Evolutionary conservation across 345 rosid genomes (phyloP), one percentile per base, ranked within the genome.

Genomic region (Cardamine resedifolia): DNA sequence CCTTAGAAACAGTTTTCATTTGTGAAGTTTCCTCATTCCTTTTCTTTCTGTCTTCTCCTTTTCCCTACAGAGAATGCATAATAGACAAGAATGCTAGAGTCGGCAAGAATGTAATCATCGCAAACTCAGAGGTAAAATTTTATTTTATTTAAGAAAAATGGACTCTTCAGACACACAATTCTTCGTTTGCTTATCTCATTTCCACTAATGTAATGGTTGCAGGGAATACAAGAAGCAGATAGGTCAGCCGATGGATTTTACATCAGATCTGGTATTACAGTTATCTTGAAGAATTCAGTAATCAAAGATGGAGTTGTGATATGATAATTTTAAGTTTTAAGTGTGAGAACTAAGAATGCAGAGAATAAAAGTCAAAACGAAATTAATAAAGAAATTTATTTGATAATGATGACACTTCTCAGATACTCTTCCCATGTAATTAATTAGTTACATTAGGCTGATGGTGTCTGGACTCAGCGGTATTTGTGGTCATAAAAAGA

Each of bases 1-100:
- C 78, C 73, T 66, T 58, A 34, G 24, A 23, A 72, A 66, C 63
- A 24, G 67, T 23, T 52, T 43, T 61, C 18, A 12, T 10, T 27
- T 8, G 63, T 63, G 51, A 26, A 56, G n/a, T 28, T 23, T 33
- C 20, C 45, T 74, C 55, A 33, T 61, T 23, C 67, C 15, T 62
- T 64, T 44, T 20, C 14, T 65, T 8, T 47, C 19, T 16, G 27
- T 55, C 15, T 28, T 41, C 74, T 38, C 16, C 62, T 30, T 57
- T 57, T 20, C 65, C 71, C 52, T 71, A 69, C 83, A 94, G 98
- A 60, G 91, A 84, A 20, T 94, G 97, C 88, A 94, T 94, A 73
- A 89, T 94, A 58, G 96, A 94, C 84, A 94, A 94, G 80, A 89
- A 94, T 79, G 95, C 96, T 66, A 88, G 91, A 77, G 88, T 94